phyloP scores from a whole-genome alignment of 148 eudicot genomes.

The Heliamphora exappendiculata region DNA sequence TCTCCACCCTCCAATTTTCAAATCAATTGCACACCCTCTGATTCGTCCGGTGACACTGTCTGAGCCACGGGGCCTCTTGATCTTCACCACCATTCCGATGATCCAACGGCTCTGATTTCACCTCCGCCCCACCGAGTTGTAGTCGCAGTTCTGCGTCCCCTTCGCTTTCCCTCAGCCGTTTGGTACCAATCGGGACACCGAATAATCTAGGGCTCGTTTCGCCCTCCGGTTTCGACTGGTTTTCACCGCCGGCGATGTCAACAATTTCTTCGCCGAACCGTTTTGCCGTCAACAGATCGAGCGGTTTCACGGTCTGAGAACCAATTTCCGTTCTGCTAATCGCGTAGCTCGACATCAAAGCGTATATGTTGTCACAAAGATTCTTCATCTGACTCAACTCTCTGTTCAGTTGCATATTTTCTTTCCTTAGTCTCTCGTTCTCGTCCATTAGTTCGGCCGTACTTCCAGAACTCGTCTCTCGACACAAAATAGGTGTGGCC shows the following conservation, averaged over 20 bases:
- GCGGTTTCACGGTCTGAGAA: constrained; percentile 15
- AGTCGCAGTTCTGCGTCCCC: constrained; percentile 31
- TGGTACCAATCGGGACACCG: constrained; percentile 59
- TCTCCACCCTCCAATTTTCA: not conserved
- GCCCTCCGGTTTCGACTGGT: constrained; percentile 16
- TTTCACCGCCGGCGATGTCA: constrained; percentile 9
- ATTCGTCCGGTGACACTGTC: constrained; percentile 18
- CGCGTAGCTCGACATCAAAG: constrained; percentile 52
- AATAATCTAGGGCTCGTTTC: constrained; percentile 38
- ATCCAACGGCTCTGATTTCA: constrained; percentile 71
- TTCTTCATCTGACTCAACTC: constrained; percentile 69
- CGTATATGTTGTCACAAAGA: constrained; percentile 59
- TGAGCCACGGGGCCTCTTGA: constrained; percentile 26
- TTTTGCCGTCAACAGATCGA: constrained; percentile 45
- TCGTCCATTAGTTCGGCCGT: constrained; percentile 49
- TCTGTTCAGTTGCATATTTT: constrained; percentile 51
- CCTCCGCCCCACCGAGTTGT: constrained; percentile 32
- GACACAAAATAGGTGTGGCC: constrained; percentile 13
- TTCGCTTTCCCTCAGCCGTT: constrained; percentile 44
- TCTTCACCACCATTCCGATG: constrained; percentile 16
- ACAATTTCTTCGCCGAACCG: constrained; percentile 9
- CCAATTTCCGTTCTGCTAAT: not conserved
- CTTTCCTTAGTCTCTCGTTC: constrained; percentile 60
- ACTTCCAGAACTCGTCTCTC: constrained; percentile 17
- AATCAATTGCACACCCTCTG: constrained; percentile 25